Conservation (phyloP, 345 rosid species). For the Eucalyptus polybractea region DNA sequence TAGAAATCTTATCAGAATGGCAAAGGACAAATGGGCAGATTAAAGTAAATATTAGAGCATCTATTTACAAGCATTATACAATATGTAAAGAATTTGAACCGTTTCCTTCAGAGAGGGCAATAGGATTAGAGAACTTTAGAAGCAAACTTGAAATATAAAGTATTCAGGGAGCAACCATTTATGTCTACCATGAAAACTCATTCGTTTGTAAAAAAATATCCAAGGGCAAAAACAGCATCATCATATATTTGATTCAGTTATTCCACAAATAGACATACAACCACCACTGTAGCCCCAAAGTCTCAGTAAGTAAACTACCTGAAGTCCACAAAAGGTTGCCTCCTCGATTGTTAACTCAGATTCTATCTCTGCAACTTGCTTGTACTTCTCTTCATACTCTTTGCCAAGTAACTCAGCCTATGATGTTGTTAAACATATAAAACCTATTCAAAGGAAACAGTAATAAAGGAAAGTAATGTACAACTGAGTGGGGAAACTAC, state of each 20-base stretch:
- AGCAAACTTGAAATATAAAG: neutral
- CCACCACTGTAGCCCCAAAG: neutral
- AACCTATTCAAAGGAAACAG: neutral
- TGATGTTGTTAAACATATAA: no score
- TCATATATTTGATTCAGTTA: neutral
- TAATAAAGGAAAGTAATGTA: neutral
- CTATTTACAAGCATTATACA: neutral
- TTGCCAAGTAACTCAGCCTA: slow-evolving; percentile 84
- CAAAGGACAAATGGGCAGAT: neutral
- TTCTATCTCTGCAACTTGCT: slow-evolving; percentile 90
- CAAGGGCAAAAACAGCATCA: neutral
- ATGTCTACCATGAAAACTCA: neutral
- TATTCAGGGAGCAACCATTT: neutral
- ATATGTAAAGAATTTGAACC: neutral
- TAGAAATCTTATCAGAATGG: neutral
- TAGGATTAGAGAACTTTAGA: neutral
- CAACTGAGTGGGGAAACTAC: neutral
- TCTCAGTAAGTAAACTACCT: slow-evolving; percentile 27
- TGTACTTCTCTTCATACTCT: slow-evolving; percentile 95
- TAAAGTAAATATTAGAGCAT: neutral
- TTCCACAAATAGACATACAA: neutral
- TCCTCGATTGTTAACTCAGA: slow-evolving; percentile 93
- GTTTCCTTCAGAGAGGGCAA: neutral
- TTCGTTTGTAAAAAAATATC: neutral
- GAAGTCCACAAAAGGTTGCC: slow-evolving; percentile 82